phyloP scores from a whole-genome alignment of 2,329 filamentous ascomycete genomes.

The Arthrobotrys musiformis region DNA sequence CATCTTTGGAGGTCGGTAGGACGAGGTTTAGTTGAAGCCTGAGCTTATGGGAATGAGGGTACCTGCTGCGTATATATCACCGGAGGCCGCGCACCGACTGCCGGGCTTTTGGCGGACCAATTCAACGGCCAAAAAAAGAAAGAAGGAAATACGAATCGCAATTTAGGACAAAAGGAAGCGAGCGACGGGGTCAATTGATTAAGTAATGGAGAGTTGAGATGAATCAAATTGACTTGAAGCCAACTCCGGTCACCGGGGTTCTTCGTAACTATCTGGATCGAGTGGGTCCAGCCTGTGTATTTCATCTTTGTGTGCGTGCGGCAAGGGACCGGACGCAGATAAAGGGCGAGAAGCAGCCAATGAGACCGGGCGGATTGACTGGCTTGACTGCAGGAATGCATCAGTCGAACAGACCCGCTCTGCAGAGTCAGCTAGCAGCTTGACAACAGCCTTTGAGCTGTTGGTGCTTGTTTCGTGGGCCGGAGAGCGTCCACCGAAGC shows the following conservation, averaged over 20 bases:
- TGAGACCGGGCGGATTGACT: background rate
- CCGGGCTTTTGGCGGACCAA: conserved; percentile 9
- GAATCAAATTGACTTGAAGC: too few relatives aligned
- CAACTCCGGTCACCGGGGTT: conserved; percentile 7
- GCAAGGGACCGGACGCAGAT: conserved; percentile 48
- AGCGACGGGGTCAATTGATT: too few relatives aligned
- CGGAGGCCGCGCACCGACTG: conserved; percentile 34
- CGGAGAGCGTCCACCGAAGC: conserved; percentile 55
- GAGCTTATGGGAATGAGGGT: background rate
- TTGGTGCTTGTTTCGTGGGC: conserved; percentile 34
- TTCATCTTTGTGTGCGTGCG: conserved; percentile 1
- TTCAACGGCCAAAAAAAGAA: background rate
- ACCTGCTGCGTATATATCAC: conserved; percentile 28
- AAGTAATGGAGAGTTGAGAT: background rate
- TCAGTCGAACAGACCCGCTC: background rate
- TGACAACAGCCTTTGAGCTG: conserved; percentile 1
- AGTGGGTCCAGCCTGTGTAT: conserved; percentile 9
- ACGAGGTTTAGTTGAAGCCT: background rate
- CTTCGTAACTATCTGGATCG: background rate
- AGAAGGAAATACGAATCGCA: background rate
- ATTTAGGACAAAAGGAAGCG: conserved; percentile 22
- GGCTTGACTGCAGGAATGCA: conserved; percentile 28
- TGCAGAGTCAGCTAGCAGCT: conserved; percentile 2
- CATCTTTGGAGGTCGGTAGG: background rate
- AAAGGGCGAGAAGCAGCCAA: conserved; percentile 32